A percentile compares a stretch with the other conserved stretches of the same genome.
phyloP scores from a whole-genome alignment of 2,329 filamentous ascomycete genomes.

The Emergomyces pasteurianus region DNA sequence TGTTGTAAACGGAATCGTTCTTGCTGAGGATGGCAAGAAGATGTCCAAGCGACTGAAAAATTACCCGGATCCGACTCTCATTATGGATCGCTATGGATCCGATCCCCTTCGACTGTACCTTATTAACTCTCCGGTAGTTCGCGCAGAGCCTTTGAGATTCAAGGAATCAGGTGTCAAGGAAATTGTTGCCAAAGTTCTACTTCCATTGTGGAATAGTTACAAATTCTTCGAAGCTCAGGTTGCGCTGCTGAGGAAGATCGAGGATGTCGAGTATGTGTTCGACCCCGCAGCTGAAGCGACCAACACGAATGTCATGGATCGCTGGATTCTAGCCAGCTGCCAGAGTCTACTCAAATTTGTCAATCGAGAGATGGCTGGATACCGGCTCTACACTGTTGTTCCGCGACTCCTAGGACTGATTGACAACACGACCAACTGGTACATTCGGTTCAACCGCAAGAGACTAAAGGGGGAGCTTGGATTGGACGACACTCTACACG shows the following conservation, averaged over 20 bases:
- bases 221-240: conserved; percentile 93
- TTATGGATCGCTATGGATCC: conserved; percentile 81
- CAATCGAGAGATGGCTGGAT: conserved; percentile 76
- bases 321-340: conserved; percentile 86
- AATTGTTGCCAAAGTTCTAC: conserved; percentile 79
- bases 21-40: conserved; percentile 93
- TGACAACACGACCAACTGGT: conserved; percentile 97
- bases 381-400: conserved; percentile 82
- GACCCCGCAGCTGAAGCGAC: conserved; percentile 61
- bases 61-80: conserved; percentile 73
- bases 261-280: conserved; percentile 64
- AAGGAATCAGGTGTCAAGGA: conserved; percentile 90
- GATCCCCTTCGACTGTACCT: conserved; percentile 90
- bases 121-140: conserved; percentile 91
- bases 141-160: conserved; percentile 81
- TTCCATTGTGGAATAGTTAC: conserved; percentile 93
- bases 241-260: conserved; percentile 72
- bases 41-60: conserved; percentile 98
- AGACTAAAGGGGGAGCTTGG: conserved; percentile 84
- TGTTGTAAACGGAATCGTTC: conserved; percentile 89
- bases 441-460: conserved; percentile 88
- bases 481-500: conserved; percentile 73
- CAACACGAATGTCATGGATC: conserved; percentile 88
- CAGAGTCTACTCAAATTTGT: conserved; percentile 87
- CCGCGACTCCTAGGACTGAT: conserved; percentile 72